Evolutionary conservation across 176 grass and related monocot species (phyloP).

Genomic region (Themeda triandra): DNA sequence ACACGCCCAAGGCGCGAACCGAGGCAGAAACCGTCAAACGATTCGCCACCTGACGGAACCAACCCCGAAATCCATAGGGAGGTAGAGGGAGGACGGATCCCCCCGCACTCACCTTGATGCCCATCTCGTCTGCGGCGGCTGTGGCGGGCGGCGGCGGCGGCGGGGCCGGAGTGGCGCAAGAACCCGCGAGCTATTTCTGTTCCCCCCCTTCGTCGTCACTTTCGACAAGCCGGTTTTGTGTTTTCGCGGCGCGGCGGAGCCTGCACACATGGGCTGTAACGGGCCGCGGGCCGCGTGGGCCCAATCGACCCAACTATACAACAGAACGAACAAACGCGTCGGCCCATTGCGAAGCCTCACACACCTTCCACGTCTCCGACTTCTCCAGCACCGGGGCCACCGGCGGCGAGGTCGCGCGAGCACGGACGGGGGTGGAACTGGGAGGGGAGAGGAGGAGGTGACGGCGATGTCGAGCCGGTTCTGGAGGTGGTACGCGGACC

Average conservation of each 20-base stretch:
- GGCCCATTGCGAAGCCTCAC: background rate
- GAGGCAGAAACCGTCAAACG: background rate
- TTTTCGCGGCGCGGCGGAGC: conserved; percentile 12
- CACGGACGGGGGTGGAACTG: background rate
- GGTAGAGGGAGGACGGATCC: background rate
- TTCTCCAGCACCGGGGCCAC: background rate
- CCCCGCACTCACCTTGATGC: conserved; percentile 40
- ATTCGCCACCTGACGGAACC: background rate
- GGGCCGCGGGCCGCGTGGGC: background rate
- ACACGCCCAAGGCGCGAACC: background rate
- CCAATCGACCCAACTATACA: background rate
- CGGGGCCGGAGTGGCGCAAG: background rate
- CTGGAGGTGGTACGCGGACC: conserved; percentile 94
- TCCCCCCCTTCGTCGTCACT: background rate
- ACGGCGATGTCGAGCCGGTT: conserved; percentile 61
- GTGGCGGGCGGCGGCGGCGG: conserved; percentile 15
- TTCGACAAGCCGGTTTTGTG: background rate
- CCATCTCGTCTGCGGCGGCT: conserved; percentile 36
- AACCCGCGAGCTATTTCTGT: conserved; percentile 24
- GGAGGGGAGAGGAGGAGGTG: background rate
- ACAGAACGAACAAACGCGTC: background rate
- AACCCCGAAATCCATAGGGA: background rate
- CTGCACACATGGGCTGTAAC: background rate
- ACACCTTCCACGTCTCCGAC: background rate
- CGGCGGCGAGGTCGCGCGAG: background rate